A percentile compares a stretch with the other conserved stretches of the same genome.
phyloP scores from a whole-genome alignment of 768 basidiomycete species.

The Suillus hirtellus region DNA sequence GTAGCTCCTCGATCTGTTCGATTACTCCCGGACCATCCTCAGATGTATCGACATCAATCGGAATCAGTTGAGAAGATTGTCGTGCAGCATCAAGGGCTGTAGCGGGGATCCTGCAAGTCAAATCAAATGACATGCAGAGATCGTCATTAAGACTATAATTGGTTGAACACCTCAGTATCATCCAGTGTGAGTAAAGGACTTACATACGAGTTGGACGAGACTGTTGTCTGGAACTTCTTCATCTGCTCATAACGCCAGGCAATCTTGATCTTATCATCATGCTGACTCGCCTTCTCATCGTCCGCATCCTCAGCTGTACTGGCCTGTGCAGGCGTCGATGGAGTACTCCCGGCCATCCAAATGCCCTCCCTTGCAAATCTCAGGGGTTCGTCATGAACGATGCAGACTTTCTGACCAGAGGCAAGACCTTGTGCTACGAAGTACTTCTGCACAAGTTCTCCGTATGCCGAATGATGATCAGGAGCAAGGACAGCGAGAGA shows the following conservation, averaged over 20 bases:
- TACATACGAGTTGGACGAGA: constrained; percentile 53
- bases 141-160: constrained; percentile 51
- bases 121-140: constrained; percentile 72
- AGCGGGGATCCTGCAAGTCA: constrained; percentile 61
- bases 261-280: constrained; percentile 77
- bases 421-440: constrained; percentile 87
- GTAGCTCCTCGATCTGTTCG: constrained; percentile 29
- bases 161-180: constrained; percentile 16
- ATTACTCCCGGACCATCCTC: constrained; percentile 24
- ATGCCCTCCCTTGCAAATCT: constrained; percentile 72
- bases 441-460: constrained; percentile 82
- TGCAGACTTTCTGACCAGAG: constrained; percentile 63
- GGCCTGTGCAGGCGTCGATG: constrained; percentile 15
- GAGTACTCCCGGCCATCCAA: constrained; percentile 58
- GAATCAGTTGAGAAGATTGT: constrained; percentile 38
- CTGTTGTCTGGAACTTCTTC: constrained; percentile 90
- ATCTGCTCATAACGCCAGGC: constrained; percentile 97
- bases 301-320: constrained; percentile 37
- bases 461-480: constrained; percentile 84
- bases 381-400: constrained; percentile 61
- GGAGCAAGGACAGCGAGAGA: constrained; percentile 75
- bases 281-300: constrained; percentile 35
- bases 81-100: constrained; percentile 47
- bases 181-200: constrained; percentile 19
- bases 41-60: constrained; percentile 26